Evolutionary conservation across 306 rosid species (phyloP).

Genomic region (Acacia crassicarpa): DNA sequence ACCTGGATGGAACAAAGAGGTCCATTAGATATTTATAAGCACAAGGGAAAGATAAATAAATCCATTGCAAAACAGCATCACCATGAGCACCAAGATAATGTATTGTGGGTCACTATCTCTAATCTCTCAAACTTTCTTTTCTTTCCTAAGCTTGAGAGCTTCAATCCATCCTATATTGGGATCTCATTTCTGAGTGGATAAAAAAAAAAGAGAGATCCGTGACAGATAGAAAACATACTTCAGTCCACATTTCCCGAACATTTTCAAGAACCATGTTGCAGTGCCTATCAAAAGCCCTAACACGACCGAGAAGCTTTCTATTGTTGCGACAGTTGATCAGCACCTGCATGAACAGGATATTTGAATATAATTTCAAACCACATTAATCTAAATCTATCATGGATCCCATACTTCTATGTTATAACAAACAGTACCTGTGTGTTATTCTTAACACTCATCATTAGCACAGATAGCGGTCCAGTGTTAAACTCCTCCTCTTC

Average conservation of each 20-base stretch:
- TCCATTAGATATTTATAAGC: neutral
- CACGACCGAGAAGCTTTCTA: slow-evolving; percentile 86
- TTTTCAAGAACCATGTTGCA: slow-evolving; percentile 98
- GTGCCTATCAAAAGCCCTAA: slow-evolving; percentile 92
- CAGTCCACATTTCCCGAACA: slow-evolving; percentile 99
- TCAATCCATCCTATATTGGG: neutral
- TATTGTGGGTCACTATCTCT: neutral
- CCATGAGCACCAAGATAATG: neutral
- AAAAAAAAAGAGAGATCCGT: neutral
- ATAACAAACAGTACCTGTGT: slow-evolving; percentile 61
- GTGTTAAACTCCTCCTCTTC: slow-evolving; percentile 95
- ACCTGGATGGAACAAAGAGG: slow-evolving; percentile 43
- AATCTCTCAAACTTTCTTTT: neutral
- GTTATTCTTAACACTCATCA: slow-evolving; percentile 93
- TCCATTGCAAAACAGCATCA: neutral
- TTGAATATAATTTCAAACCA: neutral
- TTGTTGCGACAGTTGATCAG: slow-evolving; percentile 90
- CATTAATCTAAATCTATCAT: neutral
- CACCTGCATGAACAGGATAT: slow-evolving; percentile 43
- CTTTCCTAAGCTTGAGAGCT: neutral
- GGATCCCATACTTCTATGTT: neutral
- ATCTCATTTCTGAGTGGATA: neutral
- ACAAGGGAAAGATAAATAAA: neutral
- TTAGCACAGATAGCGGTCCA: slow-evolving; percentile 87
- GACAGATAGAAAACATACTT: slow-evolving; percentile 46